Evolutionary conservation across 73 alveolate species (phyloP).

Genomic region (Paramecium tetraurelia): DNA sequence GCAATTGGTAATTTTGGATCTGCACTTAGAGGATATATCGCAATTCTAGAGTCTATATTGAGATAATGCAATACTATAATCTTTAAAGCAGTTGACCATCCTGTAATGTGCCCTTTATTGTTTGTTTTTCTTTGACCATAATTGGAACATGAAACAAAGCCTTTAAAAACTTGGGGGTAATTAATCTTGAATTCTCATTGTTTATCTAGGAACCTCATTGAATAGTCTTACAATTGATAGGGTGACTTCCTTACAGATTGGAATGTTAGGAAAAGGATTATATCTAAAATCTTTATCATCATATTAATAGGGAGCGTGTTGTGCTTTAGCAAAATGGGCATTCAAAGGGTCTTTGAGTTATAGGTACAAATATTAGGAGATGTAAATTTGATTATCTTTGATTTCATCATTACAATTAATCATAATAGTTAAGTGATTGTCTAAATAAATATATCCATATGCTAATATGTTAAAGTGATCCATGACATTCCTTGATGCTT

Average conservation of each 20-base stretch:
- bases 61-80: neutral
- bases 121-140: neutral
- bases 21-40: neutral
- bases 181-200: neutral
- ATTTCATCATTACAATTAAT: neutral
- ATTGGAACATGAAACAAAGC: neutral
- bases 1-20: neutral
- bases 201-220: neutral
- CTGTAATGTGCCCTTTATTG: neutral
- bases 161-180: neutral
- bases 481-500: neutral
- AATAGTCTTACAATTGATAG: neutral
- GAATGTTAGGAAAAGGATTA: constrained; percentile 29
- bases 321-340: neutral
- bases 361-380: neutral
- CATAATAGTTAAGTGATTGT: neutral
- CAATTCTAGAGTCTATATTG: neutral
- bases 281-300: constrained; percentile 12
- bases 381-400: neutral
- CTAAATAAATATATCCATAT: neutral
- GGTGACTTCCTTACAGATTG: neutral
- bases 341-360: neutral
- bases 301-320: neutral
- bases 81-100: neutral
- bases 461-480: constrained; percentile 13